These are phyloP conservation scores for Arabidopsis arenosa DNA, from an alignment of 345 rosid species.

Conservation along the genomic window DNA sequence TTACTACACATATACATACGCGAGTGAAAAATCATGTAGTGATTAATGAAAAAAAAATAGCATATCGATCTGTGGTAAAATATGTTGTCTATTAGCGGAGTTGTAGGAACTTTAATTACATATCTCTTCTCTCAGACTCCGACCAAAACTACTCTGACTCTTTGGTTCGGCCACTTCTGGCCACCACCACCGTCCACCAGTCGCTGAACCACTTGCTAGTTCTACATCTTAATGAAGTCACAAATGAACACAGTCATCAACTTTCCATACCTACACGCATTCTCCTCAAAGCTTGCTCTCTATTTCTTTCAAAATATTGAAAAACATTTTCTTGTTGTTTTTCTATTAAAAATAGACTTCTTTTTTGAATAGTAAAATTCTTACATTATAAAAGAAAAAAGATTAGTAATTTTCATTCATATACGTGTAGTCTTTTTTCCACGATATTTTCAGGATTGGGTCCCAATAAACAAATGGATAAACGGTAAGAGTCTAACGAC, in stretches of 20 bases:
- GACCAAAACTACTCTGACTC: not conserved
- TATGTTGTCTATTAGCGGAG: not conserved
- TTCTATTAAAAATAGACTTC: not conserved
- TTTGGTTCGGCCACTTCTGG: not conserved
- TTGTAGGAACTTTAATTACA: not conserved
- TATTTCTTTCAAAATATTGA: not conserved
- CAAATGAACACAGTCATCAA: not conserved
- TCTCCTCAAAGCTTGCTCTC: not conserved
- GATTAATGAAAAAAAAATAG: too few species aligned
- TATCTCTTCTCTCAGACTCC: not conserved
- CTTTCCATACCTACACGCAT: not conserved
- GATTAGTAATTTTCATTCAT: not conserved
- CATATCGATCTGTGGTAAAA: not conserved
- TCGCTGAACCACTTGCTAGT: not conserved
- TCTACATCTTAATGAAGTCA: not conserved
- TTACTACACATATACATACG: too few species aligned
- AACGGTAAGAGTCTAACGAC: slow-evolving; percentile 41
- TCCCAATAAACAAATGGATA: slow-evolving; percentile 38
- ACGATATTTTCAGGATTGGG: slow-evolving; percentile 16
- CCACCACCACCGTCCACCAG: not conserved
- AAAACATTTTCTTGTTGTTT: not conserved
- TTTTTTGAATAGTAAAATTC: not conserved
- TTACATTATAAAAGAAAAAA: not conserved
- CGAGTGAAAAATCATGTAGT: too few species aligned
- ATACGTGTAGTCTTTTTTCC: not conserved